Base-by-base conservation (phyloP, 2,329 filamentous ascomycete species). In the Endothia cerciana region DNA sequence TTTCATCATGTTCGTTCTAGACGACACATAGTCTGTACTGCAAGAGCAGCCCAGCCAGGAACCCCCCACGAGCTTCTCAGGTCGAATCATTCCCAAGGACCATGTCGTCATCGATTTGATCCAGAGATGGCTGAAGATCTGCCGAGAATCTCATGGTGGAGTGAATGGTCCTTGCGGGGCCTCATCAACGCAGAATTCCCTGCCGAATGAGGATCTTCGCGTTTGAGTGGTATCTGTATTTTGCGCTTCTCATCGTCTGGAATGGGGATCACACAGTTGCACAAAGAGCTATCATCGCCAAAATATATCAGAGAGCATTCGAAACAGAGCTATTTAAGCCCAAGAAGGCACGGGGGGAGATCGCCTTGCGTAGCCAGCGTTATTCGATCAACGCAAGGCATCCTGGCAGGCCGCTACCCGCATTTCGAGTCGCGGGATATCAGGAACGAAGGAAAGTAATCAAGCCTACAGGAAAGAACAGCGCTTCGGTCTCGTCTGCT, bases 201-300 rank as follows among this genome's bases (percentile, higher is more conserved):
- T 30, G 8, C 22, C 36, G 19, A 22, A 40, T 3, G 19, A 28
- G 1, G 22, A 28, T 11, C 22, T 62, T 4, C 36, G 60, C 33
- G 25, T 43, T 36, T 25, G 60, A 55, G 38, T 43, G 28, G 19
- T 28, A 43, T 11, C 4, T 55, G 3, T 62, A 47, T 10, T 56
- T 55, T 56, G 60, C 49, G 33, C 60, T 62, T 2, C 25, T 62
- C 10, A 62, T 62, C 28, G 36, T 62, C 22, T 56, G 60, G 60
- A 33, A 62, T 33, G 47, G 45, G 36, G 22, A 62, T 13, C 49
- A 47, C 17, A 62, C 22, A 17, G 33, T 41, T 5, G 60, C 49
- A 17, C 25, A 56, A 15, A 41, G 60, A 33, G 38, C 49, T 5
- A 49, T 38, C 3, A 30, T 45, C 4, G 60, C 60, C 8, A 62